Percentiles rank a stretch among this genome's conserved stretches.
phyloP scores from a whole-genome alignment of 805 yeast genomes.

The Candida coleopterorum region DNA sequence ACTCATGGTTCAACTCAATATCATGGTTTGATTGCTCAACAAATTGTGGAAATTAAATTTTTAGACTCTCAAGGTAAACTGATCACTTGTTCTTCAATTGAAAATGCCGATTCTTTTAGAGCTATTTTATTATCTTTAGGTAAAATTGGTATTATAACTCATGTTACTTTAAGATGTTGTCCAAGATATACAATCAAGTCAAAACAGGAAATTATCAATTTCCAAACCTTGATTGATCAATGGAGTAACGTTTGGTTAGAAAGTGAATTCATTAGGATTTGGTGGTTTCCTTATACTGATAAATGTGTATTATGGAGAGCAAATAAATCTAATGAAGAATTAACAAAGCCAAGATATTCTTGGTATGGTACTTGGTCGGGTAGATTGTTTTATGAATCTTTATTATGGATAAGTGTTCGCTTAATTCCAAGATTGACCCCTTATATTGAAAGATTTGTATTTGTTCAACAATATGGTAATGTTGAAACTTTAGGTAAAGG shows the following conservation, averaged over 20 bases:
- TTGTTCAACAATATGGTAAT: conserved; percentile 76
- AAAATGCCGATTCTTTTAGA: conserved; percentile 61
- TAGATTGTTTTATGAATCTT: conserved; percentile 70
- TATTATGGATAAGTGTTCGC: conserved; percentile 76
- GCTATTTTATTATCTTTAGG: conserved; percentile 88
- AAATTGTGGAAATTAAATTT: conserved; percentile 71
- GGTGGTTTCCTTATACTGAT: conserved; percentile 96
- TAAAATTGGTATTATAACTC: conserved; percentile 82
- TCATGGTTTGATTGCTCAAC: conserved; percentile 88
- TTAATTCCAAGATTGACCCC: conserved; percentile 78
- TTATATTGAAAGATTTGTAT: conserved; percentile 76
- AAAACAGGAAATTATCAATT: conserved; percentile 73
- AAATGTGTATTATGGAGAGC: conserved; percentile 92
- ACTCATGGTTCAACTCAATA: conserved; percentile 94
- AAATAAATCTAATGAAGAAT: conserved; percentile 60
- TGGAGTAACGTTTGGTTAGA: conserved; percentile 85
- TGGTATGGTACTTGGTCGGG: conserved; percentile 87
- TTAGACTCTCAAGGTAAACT: conserved; percentile 74
- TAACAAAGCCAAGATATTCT: conserved; percentile 60
- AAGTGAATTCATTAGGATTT: conserved; percentile 84
- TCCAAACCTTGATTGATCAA: conserved; percentile 62
- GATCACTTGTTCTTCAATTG: conserved; percentile 59
- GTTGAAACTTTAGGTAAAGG: conserved; percentile 62
- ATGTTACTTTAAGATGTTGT: conserved; percentile 78
- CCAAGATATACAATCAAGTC: conserved; percentile 81